Evolutionary conservation across 192 early-diverging fungal genomes (phyloP).

Genomic region (Podila verticillata): DNA sequence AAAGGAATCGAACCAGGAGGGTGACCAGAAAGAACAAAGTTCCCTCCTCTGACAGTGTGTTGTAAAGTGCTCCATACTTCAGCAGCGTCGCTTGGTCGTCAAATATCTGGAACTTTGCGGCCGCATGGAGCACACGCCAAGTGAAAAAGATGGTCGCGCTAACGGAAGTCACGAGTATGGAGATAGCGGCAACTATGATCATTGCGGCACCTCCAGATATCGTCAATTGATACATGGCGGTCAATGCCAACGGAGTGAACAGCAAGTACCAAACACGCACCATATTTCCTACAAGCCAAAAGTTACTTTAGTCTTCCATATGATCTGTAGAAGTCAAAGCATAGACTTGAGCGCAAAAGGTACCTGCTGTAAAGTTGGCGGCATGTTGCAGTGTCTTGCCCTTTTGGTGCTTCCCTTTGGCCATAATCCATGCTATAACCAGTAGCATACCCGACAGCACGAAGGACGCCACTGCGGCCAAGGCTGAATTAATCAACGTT

Average conservation of each 20-base stretch:
- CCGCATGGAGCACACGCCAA: constrained; percentile 50
- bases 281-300: constrained; percentile 38
- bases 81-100: constrained; percentile 51
- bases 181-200: constrained; percentile 30
- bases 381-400: constrained; percentile 46
- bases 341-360: background rate
- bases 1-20: constrained; percentile 45
- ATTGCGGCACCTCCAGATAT: constrained; percentile 37
- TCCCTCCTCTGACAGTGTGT: constrained; percentile 52
- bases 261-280: constrained; percentile 49
- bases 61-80: constrained; percentile 59
- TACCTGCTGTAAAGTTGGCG: constrained; percentile 40
- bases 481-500: constrained; percentile 27
- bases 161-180: constrained; percentile 49
- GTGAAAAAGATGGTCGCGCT: constrained; percentile 42
- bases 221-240: constrained; percentile 60
- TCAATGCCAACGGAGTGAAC: constrained; percentile 52
- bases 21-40: constrained; percentile 50
- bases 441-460: constrained; percentile 21
- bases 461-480: constrained; percentile 20
- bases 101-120: constrained; percentile 36
- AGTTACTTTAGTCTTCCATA: background rate
- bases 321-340: background rate
- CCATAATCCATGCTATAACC: constrained; percentile 13
- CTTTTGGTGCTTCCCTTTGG: constrained; percentile 30